These are phyloP conservation scores for Grigorovia transvaalensis DNA, from an alignment of 805 yeast genomes.

Conservation along the genomic window DNA sequence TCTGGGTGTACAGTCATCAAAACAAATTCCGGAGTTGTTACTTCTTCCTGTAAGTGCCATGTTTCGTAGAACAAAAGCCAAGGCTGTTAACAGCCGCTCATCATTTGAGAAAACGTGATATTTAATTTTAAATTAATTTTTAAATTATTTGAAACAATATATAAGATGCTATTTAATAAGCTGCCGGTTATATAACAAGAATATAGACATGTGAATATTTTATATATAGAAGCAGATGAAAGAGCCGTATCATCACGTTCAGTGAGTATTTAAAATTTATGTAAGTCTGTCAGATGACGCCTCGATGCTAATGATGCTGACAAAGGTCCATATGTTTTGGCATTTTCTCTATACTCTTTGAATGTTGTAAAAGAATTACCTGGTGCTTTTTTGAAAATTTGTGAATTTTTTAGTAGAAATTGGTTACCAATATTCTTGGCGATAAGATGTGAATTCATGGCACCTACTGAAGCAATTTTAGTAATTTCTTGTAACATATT, in stretches of 20 bases:
- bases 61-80: too few species aligned
- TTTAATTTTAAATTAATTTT: too few species aligned
- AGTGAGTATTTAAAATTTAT: neutral
- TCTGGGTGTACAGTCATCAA: neutral
- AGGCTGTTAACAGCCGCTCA: too few species aligned
- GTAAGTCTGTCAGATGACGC: conserved; percentile 11
- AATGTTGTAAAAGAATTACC: conserved; percentile 31
- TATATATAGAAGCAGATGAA: too few species aligned
- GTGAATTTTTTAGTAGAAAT: neutral
- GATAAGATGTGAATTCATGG: neutral
- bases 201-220: too few species aligned
- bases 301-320: conserved; percentile 19
- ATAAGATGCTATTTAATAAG: too few species aligned
- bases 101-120: too few species aligned
- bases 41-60: neutral
- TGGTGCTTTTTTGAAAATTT: conserved; percentile 7
- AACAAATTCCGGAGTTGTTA: neutral
- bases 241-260: too few species aligned
- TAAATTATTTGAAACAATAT: too few species aligned
- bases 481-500: conserved; percentile 1
- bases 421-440: neutral
- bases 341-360: conserved; percentile 31
- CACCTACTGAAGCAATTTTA: neutral
- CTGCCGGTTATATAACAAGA: too few species aligned
- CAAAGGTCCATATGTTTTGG: conserved; percentile 32